Conservation (phyloP, 139 green algal genomes). For the Haematococcus sp. region DNA sequence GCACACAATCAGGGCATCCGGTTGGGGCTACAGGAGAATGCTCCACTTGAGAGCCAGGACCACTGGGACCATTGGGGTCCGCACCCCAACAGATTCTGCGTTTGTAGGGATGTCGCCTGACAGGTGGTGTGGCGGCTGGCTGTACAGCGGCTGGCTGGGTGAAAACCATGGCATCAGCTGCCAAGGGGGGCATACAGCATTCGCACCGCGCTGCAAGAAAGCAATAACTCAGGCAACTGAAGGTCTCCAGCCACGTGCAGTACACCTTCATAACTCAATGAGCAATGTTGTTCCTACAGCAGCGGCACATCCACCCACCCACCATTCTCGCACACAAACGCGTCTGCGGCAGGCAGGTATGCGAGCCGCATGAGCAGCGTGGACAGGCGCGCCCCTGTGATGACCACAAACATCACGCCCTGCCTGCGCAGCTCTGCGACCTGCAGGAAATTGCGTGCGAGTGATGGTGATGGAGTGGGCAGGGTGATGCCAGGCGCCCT, state of each 20-base stretch:
- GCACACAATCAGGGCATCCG: not conserved
- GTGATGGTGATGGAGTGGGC: no score
- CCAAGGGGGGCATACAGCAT: not conserved
- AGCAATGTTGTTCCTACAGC: not conserved
- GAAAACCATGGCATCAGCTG: not conserved
- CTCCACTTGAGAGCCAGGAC: no score
- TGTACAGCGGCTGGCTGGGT: not conserved
- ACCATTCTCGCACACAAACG: constrained; percentile 76
- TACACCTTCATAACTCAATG: not conserved
- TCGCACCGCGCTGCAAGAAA: not conserved
- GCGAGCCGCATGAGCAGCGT: constrained; percentile 79
- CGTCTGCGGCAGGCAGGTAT: constrained; percentile 71
- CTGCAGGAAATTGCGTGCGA: not conserved
- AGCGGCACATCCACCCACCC: not conserved
- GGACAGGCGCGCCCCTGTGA: constrained; percentile 56
- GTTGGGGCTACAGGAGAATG: not conserved
- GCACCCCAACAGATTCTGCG: not conserved
- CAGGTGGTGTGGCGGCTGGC: not conserved
- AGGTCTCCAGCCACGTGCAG: no score
- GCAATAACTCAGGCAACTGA: no score
- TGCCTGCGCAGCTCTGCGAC: constrained; percentile 30
- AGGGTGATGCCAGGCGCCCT: no score
- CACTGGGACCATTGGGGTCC: not conserved
- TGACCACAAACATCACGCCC: constrained; percentile 40
- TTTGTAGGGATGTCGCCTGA: constrained; percentile 1